Evolutionary conservation across 2,329 filamentous ascomycete species (phyloP), one percentile per base, ranked within the genome.

Genomic region (Remersonia thermophila): DNA sequence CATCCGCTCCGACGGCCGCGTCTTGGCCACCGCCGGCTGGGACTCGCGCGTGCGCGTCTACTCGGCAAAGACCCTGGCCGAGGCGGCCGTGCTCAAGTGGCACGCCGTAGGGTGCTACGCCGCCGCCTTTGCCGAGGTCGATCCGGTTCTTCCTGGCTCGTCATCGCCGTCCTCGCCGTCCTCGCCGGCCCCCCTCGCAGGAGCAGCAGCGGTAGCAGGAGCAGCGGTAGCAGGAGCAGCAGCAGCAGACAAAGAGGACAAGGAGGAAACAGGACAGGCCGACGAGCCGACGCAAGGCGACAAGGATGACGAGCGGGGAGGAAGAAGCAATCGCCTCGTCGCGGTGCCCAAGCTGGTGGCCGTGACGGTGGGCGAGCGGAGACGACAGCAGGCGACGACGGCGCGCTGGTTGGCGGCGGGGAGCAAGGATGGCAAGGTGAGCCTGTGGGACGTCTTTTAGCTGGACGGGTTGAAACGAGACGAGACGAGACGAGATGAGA

Each of bases 1-100:
- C 3, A 69, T 95, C 16, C 75, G 91, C 11, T 79, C 76, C 2
- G 91, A 98, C 55, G 82, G 77, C 3, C 80, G 73, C 44, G 69
- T 98, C 3, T 81, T 95, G 45, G 84, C 82, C 3, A 96, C 89
- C 0, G 89, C 84, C 0, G 91, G 91, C 3, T 98, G 91, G 91
- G 91, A 98, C 56, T 71, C 76, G 2, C 74, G 77, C 32, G 65
- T 87, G 1, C 69, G 91, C 7, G 77, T 96, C 1, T 98, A 96
- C 56, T 81, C 80, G 3, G 61, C 70, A 32, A 85, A 80, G 57
- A 81, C 77, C 0, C 69, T 96, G 66, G 83, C 80, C 51, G 87
- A 96, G 57, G 59, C 96, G 9, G 91, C 89, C 0, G 85, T 95
- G 37, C 62, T 96, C 44, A 93, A 93, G 58, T 96, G 89, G 89